Evolutionary conservation across 345 rosid species (phyloP).

Genomic region (Arabidopsis thaliana): DNA sequence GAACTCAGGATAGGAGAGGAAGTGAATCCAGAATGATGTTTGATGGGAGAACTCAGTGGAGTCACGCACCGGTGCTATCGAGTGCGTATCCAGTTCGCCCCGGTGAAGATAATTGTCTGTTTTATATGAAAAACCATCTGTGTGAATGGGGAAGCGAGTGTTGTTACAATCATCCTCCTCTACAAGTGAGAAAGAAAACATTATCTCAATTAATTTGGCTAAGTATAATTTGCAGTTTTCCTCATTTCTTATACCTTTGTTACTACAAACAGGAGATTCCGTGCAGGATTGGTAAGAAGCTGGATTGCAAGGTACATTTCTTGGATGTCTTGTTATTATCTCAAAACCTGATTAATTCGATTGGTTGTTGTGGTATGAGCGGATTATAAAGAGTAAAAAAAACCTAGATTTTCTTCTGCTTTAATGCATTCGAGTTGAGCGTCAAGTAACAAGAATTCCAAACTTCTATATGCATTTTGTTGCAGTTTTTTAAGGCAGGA

Average conservation of each 20-base stretch:
- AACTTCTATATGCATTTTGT: neutral
- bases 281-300: neutral
- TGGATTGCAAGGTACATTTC: neutral
- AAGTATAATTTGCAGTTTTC: neutral
- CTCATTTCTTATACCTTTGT: neutral
- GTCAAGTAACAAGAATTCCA: neutral
- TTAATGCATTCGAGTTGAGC: neutral
- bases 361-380: neutral
- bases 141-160: constrained; percentile 65
- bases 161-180: constrained; percentile 59
- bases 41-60: neutral
- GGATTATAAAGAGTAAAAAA: neutral
- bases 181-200: neutral
- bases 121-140: constrained; percentile 53
- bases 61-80: neutral
- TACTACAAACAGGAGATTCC: neutral
- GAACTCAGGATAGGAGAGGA: neutral
- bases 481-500: neutral
- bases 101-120: constrained; percentile 57
- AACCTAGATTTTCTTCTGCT: neutral
- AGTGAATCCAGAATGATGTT: too few species aligned
- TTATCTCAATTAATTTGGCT: neutral
- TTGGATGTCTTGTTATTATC: neutral
- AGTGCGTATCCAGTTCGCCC: constrained; percentile 61
- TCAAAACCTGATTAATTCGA: neutral